These are phyloP conservation scores for Coemansia sp. DNA, from an alignment of 192 early-diverging fungal genomes.

Conservation along the genomic window DNA sequence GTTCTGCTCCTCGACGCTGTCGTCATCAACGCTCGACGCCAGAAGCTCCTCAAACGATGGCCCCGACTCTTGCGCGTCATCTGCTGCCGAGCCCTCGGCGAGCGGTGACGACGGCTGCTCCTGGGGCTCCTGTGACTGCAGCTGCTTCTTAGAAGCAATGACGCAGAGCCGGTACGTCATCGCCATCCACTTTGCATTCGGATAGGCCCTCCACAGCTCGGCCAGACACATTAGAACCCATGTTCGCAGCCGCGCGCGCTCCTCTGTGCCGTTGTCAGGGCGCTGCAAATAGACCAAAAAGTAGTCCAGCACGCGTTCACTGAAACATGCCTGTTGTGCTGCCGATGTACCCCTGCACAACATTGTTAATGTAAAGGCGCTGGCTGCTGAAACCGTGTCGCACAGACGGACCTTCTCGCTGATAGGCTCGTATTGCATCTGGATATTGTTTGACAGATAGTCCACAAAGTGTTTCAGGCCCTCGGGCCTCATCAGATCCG, in stretches of 20 bases:
- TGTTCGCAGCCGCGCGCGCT: constrained; percentile 63
- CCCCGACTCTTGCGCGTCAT: background rate
- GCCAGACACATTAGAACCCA: constrained; percentile 88
- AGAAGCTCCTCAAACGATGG: constrained; percentile 50
- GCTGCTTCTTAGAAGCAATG: constrained; percentile 55
- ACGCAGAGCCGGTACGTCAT: constrained; percentile 39
- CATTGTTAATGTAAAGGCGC: constrained; percentile 89
- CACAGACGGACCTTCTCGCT: constrained; percentile 50
- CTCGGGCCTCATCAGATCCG: constrained; percentile 87
- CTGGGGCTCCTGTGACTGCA: constrained; percentile 18
- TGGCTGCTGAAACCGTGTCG: constrained; percentile 54
- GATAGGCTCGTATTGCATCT: constrained; percentile 50
- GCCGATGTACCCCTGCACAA: constrained; percentile 83
- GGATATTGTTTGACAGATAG: constrained; percentile 74
- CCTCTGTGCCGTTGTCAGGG: constrained; percentile 48
- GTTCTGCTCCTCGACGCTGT: constrained; percentile 40
- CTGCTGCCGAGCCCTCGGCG: background rate
- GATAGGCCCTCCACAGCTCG: constrained; percentile 79
- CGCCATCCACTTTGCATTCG: constrained; percentile 59
- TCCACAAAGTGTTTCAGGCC: constrained; percentile 92
- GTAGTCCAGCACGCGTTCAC: constrained; percentile 51
- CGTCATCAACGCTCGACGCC: constrained; percentile 41
- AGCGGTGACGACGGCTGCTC: background rate
- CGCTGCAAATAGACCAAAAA: constrained; percentile 51
- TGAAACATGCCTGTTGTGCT: constrained; percentile 83